These are phyloP conservation scores for Escovopsis sp. DNA, from an alignment of 2,329 filamentous ascomycete genomes.

Conservation along the genomic window DNA sequence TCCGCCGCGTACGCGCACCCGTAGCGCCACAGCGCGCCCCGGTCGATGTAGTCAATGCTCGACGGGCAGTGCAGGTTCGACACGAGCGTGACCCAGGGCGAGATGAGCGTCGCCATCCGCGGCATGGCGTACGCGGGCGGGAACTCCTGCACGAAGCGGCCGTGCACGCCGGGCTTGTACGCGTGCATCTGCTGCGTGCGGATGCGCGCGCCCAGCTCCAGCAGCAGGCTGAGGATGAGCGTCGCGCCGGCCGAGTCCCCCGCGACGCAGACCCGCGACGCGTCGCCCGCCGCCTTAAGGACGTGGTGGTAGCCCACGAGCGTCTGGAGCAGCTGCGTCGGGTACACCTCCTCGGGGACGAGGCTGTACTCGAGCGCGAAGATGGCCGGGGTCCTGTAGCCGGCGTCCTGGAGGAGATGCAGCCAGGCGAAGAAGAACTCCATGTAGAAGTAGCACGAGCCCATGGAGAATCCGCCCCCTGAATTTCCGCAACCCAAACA, in stretches of 20 bases:
- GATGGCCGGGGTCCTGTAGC: conserved; percentile 61
- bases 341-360: conserved; percentile 58
- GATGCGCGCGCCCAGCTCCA: conserved; percentile 39
- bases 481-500: too few relatives aligned
- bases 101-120: conserved; percentile 54
- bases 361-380: conserved; percentile 71
- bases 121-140: conserved; percentile 16
- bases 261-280: conserved; percentile 50
- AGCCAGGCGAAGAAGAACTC: conserved; percentile 68
- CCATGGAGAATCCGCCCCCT: conserved; percentile 75
- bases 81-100: conserved; percentile 64
- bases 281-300: conserved; percentile 39
- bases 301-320: conserved; percentile 57
- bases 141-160: conserved; percentile 6
- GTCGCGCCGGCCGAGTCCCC: conserved; percentile 72
- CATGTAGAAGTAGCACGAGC: conserved; percentile 68
- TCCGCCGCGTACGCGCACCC: conserved; percentile 50
- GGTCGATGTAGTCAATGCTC: conserved; percentile 59
- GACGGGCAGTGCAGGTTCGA: conserved; percentile 54
- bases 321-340: conserved; percentile 56
- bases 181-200: conserved; percentile 9
- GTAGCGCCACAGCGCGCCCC: conserved; percentile 49
- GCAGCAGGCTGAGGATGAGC: conserved; percentile 55
- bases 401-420: conserved; percentile 43
- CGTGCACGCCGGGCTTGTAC: conserved; percentile 4